Base-by-base conservation (phyloP, 2,329 filamentous ascomycete genomes). In the Whalleya microplaca region DNA sequence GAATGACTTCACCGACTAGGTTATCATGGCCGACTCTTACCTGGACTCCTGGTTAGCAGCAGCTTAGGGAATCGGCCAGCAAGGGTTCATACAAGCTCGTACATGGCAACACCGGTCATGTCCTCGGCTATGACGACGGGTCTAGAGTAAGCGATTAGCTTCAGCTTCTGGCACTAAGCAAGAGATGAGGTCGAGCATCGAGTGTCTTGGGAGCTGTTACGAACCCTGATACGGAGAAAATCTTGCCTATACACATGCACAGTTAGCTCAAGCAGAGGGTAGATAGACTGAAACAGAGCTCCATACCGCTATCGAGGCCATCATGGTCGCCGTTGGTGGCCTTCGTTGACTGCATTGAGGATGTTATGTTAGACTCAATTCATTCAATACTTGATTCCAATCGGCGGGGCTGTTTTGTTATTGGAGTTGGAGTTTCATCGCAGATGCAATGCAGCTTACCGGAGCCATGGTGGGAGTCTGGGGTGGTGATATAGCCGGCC, bases 101-200 rank as follows among this genome's bases (percentile, higher is more conserved):
- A 97, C 95, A 99, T 99, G 76, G 95, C 93, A 84, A 95, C 95
- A 76, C 95, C 95, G 73, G 94, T 92, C 93, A 99, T 96, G 78
- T 97, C 88, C 81, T 98, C 94, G 74, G 94, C 95, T 68, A 99
- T 85, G 70, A 99, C 89, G 82, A 99, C 95, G 72, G 95, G 95
- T 66, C 91, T 88, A 47, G 44, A 46, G 37, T 46, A 48, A 63
- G 51, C 48, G n/a, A 53, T 80, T 69, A 79, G 75, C 59, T 58
- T 62, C 19, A 48, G 20, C 37, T 37, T 19, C 41, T 19, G 12
- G n/a, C n/a, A n/a, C n/a, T n/a, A n/a, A n/a, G n/a, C n/a, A n/a
- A 20, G 12, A 32, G 52, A 23, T 23, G 37, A 53, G 48, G 44
- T 29, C 47, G 48, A 40, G 50, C 4, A 9, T 27, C 4, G 23